Evolutionary conservation across 768 basidiomycete genomes (phyloP), one percentile per base, ranked within the genome.

Genomic region (Phylloporus scabripes): DNA sequence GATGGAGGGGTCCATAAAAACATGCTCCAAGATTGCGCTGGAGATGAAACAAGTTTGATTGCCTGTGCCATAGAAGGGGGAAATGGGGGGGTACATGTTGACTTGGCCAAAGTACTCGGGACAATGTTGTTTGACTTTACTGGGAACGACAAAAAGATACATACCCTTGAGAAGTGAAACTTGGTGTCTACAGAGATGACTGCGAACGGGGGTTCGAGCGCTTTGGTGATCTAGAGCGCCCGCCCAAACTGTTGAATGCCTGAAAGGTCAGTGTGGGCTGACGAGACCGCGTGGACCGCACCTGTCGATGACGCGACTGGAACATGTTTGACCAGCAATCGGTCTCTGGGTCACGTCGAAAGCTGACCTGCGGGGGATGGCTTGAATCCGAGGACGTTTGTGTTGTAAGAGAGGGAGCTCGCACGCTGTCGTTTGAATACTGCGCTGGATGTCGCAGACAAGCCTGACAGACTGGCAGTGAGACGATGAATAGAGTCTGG

Each of bases 41-140:
- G 31, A 23, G 20, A 44, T 23, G 20, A 33, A 44, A 10, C 29
- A 12, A 14, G 42, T 43, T 31, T 31, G 29, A 15, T 29, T 42
- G 4, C 40, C 40, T 17, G 41, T 42, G 26, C 38, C 47, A 15
- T 49, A 49, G 41, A 55, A 40, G 15, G 39, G 44, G 26, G 48
- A 45, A 23, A 53, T 37, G 14, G 44, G 42, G 1, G 54, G 21
- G 18, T 20, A 32, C 12, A 43, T 12, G 14, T 21, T 31, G 31
- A 32, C 20, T 18, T 43, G 29, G 7, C 42, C 29, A 43, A 31
- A 20, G 9, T 43, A 29, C 28, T 32, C 2, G 42, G n/a, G 29
- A 15, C 5, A 43, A 17, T 3, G 26, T 17, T 2, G 28, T 4
- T 28, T 28, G 8, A 1, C 26, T 28, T 4, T 23, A 6, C 4